Evolutionary conservation across 768 basidiomycete genomes (phyloP), one percentile per base, ranked within the genome.

Genomic region (Amanita inopinata): DNA sequence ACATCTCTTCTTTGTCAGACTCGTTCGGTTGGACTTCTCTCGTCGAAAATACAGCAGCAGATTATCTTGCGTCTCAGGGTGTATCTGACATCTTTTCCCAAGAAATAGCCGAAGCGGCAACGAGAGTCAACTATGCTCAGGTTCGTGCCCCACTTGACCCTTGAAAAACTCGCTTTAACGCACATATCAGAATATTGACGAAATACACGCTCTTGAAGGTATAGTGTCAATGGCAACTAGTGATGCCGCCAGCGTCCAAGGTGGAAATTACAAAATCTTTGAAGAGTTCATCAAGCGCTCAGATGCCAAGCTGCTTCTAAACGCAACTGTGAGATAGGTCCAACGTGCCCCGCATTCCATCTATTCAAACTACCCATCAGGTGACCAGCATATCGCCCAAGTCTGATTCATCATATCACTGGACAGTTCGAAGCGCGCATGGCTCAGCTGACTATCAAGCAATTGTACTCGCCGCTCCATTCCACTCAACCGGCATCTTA

Each of bases 181-280:
- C 32, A 20, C 32, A 12, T 35, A 5, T 14, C 53, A 88, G 74
- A 77, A 90, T 53, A 69, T 77, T 9, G 70, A 75, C 50, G 51
- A 64, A 17, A 80, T 97, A 1, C 88, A 94, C 55, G 88, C 77
- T 0, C 61, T 97, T 20, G 88, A 75, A 43, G 87, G 82, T 4
- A 59, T 75, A 9, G 70, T 69, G 38, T 80, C 80, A 5, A 70
- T 97, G 64, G 86, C 88, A 2, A 71, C 90, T 2, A 60, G 54
- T 0, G 79, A 80, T 10, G 88, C 87, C 0, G 61, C 65, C 2
- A 69, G 71, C 9, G 74, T 94, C 33, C 59, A 68, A 46, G 82
- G 86, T 5, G 94, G 94, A 4, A 94, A 96, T 59, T 83, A 72
- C 59, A 76, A 75, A 52, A 71, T 97, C 25, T 97, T 97, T 52